Conservation (phyloP, 1,284 basidiomycete genomes). For the Kwoniella shivajii region DNA sequence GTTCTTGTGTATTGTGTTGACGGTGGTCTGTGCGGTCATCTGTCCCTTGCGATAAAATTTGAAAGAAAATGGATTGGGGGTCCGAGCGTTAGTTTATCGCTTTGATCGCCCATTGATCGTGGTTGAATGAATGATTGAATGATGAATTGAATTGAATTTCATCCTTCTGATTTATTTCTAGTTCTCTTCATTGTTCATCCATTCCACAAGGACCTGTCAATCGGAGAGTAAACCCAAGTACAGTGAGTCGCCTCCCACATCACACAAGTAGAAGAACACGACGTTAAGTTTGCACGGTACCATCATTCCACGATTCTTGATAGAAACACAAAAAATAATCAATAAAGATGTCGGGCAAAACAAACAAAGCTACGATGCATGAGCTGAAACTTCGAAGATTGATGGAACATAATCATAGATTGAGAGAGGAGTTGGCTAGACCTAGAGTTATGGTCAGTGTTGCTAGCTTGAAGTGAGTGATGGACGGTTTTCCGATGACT, state of each 20-base stretch:
- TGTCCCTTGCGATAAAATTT: too few species aligned
- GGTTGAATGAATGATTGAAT: not conserved
- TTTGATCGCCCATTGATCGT: not conserved
- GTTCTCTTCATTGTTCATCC: not conserved
- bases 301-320: not conserved
- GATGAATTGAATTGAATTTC: not conserved
- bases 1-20: not conserved
- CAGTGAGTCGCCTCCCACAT: too few species aligned
- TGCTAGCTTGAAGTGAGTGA: slow-evolving; percentile 62
- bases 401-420: slow-evolving; percentile 88
- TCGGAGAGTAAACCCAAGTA: too few species aligned
- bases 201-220: not conserved
- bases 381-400: slow-evolving; percentile 94
- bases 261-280: not conserved
- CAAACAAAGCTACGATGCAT: slow-evolving; percentile 67
- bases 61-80: not conserved
- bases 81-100: not conserved
- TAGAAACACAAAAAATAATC: not conserved
- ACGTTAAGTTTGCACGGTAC: not conserved
- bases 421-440: slow-evolving; percentile 86
- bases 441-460: slow-evolving; percentile 88
- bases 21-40: not conserved
- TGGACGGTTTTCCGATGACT: not conserved
- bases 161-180: not conserved
- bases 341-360: slow-evolving; percentile 32